A percentile compares a stretch with the other conserved stretches of the same genome.
Conservation (phyloP, 2,329 filamentous ascomycete genomes). For the Emericellopsis atlantica region DNA sequence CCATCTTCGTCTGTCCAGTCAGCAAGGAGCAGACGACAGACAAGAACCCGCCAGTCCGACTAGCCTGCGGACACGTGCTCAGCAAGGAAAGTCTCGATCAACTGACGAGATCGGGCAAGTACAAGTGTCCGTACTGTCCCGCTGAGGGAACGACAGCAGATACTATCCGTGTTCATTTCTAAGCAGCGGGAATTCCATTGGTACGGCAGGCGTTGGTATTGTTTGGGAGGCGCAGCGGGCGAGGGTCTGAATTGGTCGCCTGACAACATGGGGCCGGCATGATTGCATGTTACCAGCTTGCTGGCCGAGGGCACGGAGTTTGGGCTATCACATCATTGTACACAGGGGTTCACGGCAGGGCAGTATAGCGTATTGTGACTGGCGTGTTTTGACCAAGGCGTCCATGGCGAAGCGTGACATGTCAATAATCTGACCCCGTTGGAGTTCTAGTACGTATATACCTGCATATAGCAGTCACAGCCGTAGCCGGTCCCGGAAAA, state of each 20-base stretch:
- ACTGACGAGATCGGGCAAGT: conserved; percentile 64
- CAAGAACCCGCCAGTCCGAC: conserved; percentile 88
- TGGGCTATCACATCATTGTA: neutral
- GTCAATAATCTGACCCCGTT: no score
- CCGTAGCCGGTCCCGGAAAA: no score
- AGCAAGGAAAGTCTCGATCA: conserved; percentile 71
- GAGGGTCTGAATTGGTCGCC: neutral
- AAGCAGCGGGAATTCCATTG: neutral
- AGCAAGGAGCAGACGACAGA: conserved; percentile 94
- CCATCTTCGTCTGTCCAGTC: conserved; percentile 95
- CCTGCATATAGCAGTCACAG: no score
- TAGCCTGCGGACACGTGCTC: conserved; percentile 90
- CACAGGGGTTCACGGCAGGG: no score
- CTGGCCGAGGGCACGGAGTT: neutral
- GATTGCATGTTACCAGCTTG: neutral
- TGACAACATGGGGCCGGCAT: neutral
- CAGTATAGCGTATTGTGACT: no score
- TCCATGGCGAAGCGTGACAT: no score
- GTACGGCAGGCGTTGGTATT: neutral
- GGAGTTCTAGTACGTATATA: no score
- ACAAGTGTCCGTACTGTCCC: conserved; percentile 97
- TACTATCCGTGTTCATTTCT: neutral
- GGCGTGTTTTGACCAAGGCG: no score
- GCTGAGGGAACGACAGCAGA: conserved; percentile 68
- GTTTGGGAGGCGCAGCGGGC: neutral